Evolutionary conservation across 306 rosid genomes (phyloP).

Genomic region (Crotalaria pallida): DNA sequence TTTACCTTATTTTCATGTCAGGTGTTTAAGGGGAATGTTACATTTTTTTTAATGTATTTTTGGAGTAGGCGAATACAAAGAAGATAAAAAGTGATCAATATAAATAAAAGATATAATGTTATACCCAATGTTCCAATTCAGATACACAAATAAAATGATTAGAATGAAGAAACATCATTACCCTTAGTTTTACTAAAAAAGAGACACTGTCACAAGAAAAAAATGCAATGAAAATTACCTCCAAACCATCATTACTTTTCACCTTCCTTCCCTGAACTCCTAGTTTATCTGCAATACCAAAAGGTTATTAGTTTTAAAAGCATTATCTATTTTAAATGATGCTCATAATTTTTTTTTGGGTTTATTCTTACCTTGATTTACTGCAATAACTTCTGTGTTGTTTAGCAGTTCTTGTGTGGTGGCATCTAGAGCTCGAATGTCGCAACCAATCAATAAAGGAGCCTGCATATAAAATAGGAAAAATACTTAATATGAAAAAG

Average conservation of each 20-base stretch:
- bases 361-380: slow-evolving; percentile 56
- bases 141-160: too few species aligned
- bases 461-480: slow-evolving; percentile 29
- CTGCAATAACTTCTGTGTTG: slow-evolving; percentile 69
- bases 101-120: neutral
- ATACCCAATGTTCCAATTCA: too few species aligned
- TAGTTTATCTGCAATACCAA: slow-evolving; percentile 41
- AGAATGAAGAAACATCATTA: too few species aligned
- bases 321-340: neutral
- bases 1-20: neutral
- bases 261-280: slow-evolving; percentile 75
- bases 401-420: slow-evolving; percentile 42
- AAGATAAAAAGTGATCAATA: too few species aligned
- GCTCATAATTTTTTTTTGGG: neutral
- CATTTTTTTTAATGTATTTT: too few species aligned
- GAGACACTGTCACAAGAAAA: neutral
- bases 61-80: too few species aligned
- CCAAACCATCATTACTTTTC: slow-evolving; percentile 38
- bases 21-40: too few species aligned
- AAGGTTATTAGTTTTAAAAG: neutral
- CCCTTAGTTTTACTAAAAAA: neutral
- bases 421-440: slow-evolving; percentile 48
- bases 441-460: slow-evolving; percentile 71
- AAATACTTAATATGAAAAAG: neutral
- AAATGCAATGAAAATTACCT: slow-evolving; percentile 36